These are phyloP conservation scores for Phytopythium mirpurense DNA, from an alignment of 352 stramenopile species.

Conservation along the genomic window DNA sequence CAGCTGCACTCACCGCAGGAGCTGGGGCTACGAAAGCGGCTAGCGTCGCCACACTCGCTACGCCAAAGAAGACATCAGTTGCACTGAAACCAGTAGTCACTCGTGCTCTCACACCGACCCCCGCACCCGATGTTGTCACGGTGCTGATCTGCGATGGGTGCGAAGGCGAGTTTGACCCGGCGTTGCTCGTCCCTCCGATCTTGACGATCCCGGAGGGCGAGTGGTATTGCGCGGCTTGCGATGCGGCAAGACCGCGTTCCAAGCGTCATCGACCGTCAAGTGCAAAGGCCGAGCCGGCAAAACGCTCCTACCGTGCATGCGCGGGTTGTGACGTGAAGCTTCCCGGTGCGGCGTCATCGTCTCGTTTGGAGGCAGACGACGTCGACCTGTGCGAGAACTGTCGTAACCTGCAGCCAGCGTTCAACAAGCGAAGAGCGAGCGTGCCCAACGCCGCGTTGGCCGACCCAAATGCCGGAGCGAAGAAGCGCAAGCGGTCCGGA, in stretches of 20 bases:
- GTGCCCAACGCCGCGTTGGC: not conserved
- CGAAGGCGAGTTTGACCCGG: conserved; percentile 56
- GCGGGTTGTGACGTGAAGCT: conserved; percentile 24
- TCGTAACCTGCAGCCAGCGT: conserved; percentile 16
- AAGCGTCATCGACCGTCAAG: not conserved
- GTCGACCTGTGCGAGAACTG: conserved; percentile 29
- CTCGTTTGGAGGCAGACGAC: conserved; percentile 11
- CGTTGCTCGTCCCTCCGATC: conserved; percentile 37
- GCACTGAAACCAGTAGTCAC: not conserved
- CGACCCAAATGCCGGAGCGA: not conserved
- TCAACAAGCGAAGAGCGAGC: not conserved
- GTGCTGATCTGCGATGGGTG: conserved; percentile 70
- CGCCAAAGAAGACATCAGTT: not conserved
- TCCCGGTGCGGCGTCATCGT: conserved; percentile 5
- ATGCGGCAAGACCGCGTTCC: not conserved
- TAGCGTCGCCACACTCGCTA: not conserved
- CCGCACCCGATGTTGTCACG: conserved; percentile 17
- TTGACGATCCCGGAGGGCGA: conserved; percentile 39
- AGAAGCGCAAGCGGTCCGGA: conserved; percentile 25
- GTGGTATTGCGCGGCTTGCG: conserved; percentile 41
- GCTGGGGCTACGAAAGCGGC: not conserved
- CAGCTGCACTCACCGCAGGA: too few relatives aligned
- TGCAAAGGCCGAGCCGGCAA: conserved; percentile 3
- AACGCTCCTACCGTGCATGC: conserved; percentile 13
- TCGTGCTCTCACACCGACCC: not conserved